phyloP scores from a whole-genome alignment of 139 green algal species.

The Closterium sp. region DNA sequence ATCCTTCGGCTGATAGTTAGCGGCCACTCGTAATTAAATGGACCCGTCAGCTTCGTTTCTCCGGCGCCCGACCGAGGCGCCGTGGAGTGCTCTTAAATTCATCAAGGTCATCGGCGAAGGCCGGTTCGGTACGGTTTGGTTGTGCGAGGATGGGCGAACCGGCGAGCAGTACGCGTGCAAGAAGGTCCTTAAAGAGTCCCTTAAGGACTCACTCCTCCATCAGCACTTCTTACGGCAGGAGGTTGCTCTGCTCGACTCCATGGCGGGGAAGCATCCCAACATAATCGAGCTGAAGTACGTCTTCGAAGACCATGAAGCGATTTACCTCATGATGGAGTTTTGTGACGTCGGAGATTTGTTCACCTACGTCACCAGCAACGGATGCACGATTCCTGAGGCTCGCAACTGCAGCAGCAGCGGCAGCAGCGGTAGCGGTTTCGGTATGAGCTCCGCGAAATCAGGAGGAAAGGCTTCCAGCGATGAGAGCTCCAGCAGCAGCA shows the following conservation, averaged over 20 bases:
- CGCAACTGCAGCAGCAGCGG: too few species aligned
- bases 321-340: not conserved
- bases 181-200: not conserved
- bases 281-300: slow-evolving; percentile 4
- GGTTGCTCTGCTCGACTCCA: not conserved
- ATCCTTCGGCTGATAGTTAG: not conserved
- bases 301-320: not conserved
- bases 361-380: not conserved
- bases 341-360: not conserved
- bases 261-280: not conserved
- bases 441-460: not conserved
- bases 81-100: not conserved
- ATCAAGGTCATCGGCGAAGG: not conserved
- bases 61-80: not conserved
- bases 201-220: not conserved
- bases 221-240: slow-evolving; percentile 3
- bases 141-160: slow-evolving; percentile 1
- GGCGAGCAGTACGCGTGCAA: slow-evolving; percentile 1
- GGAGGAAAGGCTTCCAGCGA: not conserved
- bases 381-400: not conserved
- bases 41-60: not conserved
- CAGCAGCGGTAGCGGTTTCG: not conserved
- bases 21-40: not conserved
- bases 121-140: not conserved
- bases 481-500: not conserved